Base-by-base conservation (phyloP, 1,284 basidiomycete species). In the Lignosus rhinocerotis region DNA sequence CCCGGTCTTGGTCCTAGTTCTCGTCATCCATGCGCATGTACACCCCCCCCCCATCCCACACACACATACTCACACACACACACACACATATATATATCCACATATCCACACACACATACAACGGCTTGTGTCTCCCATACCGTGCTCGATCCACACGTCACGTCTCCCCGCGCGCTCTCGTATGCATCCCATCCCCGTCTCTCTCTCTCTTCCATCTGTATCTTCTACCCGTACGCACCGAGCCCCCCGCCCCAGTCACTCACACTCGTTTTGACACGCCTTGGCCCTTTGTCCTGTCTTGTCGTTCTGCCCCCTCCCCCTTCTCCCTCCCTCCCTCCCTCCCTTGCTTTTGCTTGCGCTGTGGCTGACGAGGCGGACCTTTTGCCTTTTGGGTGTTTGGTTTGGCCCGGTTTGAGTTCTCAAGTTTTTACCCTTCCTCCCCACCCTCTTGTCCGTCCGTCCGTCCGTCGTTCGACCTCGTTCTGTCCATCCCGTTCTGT, bases 341-440 rank as follows among this genome's bases (percentile, higher is more conserved):
- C 39, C n/a, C n/a, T 34, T n/a, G n/a, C n/a, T n/a, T n/a, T n/a
- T n/a, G n/a, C n/a, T n/a, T 25, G 25, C 25, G 25, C 25, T 25
- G 25, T 25, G 25, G 25, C 25, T 25, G 2, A 25, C 25, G 25
- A 25, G 25, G 25, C 25, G 25, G 4, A 25, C 25, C 25, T 55
- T n/a, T n/a, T n/a, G n/a, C n/a, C n/a, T n/a, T n/a, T 56, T 62
- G 56, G 60, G 56, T 56, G 42, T 51, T 42, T 53, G 53, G 56
- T 54, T 55, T 46, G 51, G 56, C 44, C 14, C 31, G 49, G 48
- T 46, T 48, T 33, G 16, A 8, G 19, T 34, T 21, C 49, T 10
- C 19, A n/a, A 8, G 34, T 34, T 19, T n/a, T 25, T 25, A 2
- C 4, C 25, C 4, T 25, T 25, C 25, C 12, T 16, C 46, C 11